These are phyloP conservation scores for Kwoniella europaea DNA, from an alignment of 768 basidiomycete genomes.

Conservation along the genomic window DNA sequence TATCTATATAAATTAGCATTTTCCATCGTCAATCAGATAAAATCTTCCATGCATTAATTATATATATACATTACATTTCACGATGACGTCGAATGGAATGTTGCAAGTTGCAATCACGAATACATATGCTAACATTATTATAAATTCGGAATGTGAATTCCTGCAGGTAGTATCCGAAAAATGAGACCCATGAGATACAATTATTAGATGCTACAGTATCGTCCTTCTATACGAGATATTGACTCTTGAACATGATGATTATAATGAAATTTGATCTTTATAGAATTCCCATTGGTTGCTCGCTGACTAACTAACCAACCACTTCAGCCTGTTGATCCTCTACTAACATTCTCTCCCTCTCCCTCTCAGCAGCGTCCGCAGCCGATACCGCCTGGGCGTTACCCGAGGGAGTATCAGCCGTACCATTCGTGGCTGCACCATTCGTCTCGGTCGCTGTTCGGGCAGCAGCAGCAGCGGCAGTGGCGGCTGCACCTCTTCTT, in stretches of 20 bases:
- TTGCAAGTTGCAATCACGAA: not conserved
- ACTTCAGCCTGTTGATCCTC: slow-evolving; percentile 25
- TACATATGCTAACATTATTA: no score
- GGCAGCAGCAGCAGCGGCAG: slow-evolving; percentile 25
- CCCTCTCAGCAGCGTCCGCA: slow-evolving; percentile 24
- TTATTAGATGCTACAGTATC: no score
- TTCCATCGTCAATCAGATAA: no score
- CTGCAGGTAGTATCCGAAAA: no score
- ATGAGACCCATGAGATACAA: no score
- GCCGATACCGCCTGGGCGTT: slow-evolving; percentile 14
- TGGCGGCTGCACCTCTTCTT: slow-evolving; percentile 34
- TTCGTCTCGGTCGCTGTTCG: slow-evolving; percentile 4
- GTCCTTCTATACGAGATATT: no score
- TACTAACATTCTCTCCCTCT: slow-evolving; percentile 26
- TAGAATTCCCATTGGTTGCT: not conserved
- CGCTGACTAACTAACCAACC: not conserved
- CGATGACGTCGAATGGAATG: not conserved
- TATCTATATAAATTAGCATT: no score
- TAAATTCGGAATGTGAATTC: no score
- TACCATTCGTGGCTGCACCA: slow-evolving; percentile 3
- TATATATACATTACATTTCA: not conserved
- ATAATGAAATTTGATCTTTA: not conserved
- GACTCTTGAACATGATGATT: no score
- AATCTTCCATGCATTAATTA: not conserved
- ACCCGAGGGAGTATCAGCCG: slow-evolving; percentile 14